Base-by-base conservation (phyloP, 208 protist species). In the Crithidia sp. region DNA sequence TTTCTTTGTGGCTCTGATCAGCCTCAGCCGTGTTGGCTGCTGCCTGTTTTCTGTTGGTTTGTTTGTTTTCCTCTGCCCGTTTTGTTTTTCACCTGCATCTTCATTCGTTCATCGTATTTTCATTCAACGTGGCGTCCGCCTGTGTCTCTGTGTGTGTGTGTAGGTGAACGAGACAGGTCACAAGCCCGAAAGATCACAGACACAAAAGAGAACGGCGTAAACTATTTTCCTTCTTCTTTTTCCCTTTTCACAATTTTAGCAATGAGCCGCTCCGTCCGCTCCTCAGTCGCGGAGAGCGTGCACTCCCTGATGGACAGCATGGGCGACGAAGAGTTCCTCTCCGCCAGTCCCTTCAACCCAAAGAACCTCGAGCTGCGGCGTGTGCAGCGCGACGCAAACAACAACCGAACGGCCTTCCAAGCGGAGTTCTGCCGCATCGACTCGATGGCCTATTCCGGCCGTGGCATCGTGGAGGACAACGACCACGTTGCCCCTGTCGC, bases 401-500 rank as follows among this genome's bases (percentile, higher is more conserved):
- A 12, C 4, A 70, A 61, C 65, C 47, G 52, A 28, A 41, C 37
- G 12, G 44, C 16, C 2, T 70, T 79, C 19, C 59, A 74, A 36
- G 37, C 74, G 7, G 2, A 53, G n/a, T 79, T 72, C 16, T 63
- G 10, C 10, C 74, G 74, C n/a, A 41, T 79, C 37, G 37, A 74
- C 49, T 73, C 67, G 16, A 79, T 79, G 74, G 74, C 44, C 5
- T 79, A 74, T 53, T 41, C 17, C 44, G 74, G 66, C 2, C 50
- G 47, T 8, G 47, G 55, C 28, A 79, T 79, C 54, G 67, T 74
- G 28, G 74, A 79, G 54, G 47, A 74, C 44, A 64, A 50, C 60
- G 56, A 69, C 54, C 16, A 52, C 10, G 70, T 65, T 0, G 60
- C 52, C 43, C 74, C 74, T 2, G 28, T 65, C 7, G 37, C 12